Percentiles rank a stretch among this genome's conserved stretches.
Conservation (phyloP, 495 filamentous ascomycete genomes). For the Aspergillus sparsus region DNA sequence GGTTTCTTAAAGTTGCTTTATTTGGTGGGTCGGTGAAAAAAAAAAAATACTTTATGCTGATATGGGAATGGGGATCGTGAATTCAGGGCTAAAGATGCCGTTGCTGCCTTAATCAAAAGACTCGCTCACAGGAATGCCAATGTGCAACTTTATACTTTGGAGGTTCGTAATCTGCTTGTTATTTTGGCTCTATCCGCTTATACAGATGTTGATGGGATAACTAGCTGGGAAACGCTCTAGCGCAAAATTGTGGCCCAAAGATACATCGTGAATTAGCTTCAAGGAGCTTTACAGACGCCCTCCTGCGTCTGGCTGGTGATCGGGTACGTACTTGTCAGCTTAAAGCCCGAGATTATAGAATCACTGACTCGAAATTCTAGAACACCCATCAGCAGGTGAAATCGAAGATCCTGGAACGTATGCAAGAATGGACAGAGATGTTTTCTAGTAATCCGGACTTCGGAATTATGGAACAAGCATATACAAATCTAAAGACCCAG, state of each 20-base stretch:
- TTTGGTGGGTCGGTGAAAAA: no score
- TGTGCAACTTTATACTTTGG: constrained; percentile 97
- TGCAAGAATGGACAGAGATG: constrained; percentile 96
- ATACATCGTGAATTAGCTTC: constrained; percentile 94
- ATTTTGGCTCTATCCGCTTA: neutral
- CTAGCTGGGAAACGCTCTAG: constrained; percentile 84
- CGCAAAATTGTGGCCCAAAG: constrained; percentile 88
- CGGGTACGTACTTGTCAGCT: constrained; percentile 47
- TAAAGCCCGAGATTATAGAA: constrained; percentile 2
- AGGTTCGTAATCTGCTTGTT: constrained; percentile 55
- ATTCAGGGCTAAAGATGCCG: constrained; percentile 80
- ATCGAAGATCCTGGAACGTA: constrained; percentile 92
- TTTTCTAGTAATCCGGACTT: constrained; percentile 88
- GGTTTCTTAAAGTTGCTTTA: neutral
- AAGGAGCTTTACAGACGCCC: constrained; percentile 92
- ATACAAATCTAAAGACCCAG: constrained; percentile 78
- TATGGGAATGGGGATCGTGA: neutral
- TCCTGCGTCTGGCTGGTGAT: constrained; percentile 87
- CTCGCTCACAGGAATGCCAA: constrained; percentile 97
- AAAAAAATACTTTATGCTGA: constrained; percentile 22
- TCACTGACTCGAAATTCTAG: constrained; percentile 31
- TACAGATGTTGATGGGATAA: constrained; percentile 12
- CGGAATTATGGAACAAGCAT: constrained; percentile 97
- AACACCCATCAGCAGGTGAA: constrained; percentile 98
- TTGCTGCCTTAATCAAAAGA: constrained; percentile 92